A percentile compares a stretch with the other conserved stretches of the same genome.
Evolutionary conservation across 345 rosid species (phyloP).

Genomic region (Ceriops tagal): DNA sequence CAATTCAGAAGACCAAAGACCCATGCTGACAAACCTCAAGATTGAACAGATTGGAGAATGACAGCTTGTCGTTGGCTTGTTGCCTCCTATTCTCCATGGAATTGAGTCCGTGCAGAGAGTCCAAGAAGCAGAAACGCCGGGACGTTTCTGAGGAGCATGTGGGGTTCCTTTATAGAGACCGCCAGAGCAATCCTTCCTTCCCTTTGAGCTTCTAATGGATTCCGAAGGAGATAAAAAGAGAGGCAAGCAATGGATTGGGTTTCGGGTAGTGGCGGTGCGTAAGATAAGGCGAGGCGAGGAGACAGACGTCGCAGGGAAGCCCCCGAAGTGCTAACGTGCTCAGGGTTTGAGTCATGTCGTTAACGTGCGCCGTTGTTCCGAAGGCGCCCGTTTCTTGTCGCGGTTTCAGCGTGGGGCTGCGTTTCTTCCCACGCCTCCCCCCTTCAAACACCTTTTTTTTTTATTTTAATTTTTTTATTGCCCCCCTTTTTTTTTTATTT

Average conservation of each 20-base stretch:
- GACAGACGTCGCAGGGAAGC: conserved; percentile 42
- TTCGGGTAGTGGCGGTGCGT: conserved; percentile 30
- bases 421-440: too few relatives aligned
- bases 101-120: too few relatives aligned
- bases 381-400: too few relatives aligned
- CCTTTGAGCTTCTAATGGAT: not conserved
- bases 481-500: too few relatives aligned
- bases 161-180: not conserved
- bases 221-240: not conserved
- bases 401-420: too few relatives aligned
- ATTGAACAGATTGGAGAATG: conserved; percentile 83
- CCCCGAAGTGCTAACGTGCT: conserved; percentile 40
- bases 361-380: not conserved
- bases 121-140: too few relatives aligned
- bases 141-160: conserved; percentile 17
- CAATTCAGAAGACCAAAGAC: conserved; percentile 18
- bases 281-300: conserved; percentile 33
- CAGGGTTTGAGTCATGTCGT: conserved; percentile 25
- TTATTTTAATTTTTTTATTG: too few relatives aligned
- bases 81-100: conserved; percentile 60
- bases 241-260: not conserved
- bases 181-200: not conserved
- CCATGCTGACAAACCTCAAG: conserved; percentile 66
- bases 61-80: conserved; percentile 45
- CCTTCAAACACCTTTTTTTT: too few relatives aligned